Evolutionary conservation across 2,329 filamentous ascomycete species (phyloP), one percentile per base, ranked within the genome.

Genomic region (Colletotrichum sp.): DNA sequence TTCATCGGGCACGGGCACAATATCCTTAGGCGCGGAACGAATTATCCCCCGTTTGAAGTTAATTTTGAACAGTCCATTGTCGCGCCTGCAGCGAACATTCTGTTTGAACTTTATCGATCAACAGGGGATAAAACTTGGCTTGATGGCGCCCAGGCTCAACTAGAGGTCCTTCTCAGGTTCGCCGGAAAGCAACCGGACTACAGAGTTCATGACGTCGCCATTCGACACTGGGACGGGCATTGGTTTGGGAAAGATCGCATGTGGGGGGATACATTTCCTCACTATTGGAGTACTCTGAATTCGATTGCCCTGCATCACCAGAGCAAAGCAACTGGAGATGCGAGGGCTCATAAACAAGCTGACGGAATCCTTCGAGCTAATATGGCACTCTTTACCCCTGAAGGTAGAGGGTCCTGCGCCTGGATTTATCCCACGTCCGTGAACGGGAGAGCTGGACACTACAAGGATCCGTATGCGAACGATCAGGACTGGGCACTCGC

Each of bases 61-160:
- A 77, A 77, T 26, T 76, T 77, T 30, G 73, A 77, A 52, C 73
- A 77, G 48, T 77, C 75, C 4, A 76, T 76, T 21, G 73, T 77
- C 8, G 75, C 75, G 4, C 75, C 75, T n/a, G 75, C 75, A 18
- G 73, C 75, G 14, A 73, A 43, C 8, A 76, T 68, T 5, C 83
- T 92, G 2, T 87, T 89, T 28, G 90, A 92, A 80, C 84, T 91
- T 9, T 83, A 85, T 70, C 83, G 82, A 55, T 86, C 86, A 5
- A 87, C 84, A 6, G 83, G 83, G 0, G 84, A 90, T 69, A 9
- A 68, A 5, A 83, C 84, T 4, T 81, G 79, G 43, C 84, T 89
- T 34, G 79, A 85, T 4, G 75, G 63, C 4, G 68, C 68, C 10
- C 39, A 21, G 8, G 21, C 55, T 30, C 73, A 77, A 18, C 12